Evolutionary conservation across 306 rosid species (phyloP).

Genomic region (Prinsepia uniflora): DNA sequence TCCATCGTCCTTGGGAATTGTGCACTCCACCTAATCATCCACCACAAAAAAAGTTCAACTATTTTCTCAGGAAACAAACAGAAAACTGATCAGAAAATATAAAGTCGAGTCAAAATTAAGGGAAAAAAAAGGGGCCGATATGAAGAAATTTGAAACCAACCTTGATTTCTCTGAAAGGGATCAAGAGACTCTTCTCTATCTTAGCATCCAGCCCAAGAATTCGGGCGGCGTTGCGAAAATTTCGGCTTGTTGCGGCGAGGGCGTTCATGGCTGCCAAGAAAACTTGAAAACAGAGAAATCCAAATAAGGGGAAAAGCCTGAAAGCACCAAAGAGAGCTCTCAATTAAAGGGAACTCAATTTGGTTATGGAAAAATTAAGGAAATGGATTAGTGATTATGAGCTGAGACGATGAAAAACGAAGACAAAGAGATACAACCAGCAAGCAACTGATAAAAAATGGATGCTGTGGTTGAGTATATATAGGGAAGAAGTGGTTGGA

Average conservation of each 20-base stretch:
- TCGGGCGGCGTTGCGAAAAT: slow-evolving; percentile 44
- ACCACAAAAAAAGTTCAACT: slow-evolving; percentile 1
- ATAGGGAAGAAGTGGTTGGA: neutral
- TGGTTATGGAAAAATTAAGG: neutral
- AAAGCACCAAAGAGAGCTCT: neutral
- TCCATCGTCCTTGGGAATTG: slow-evolving; percentile 72
- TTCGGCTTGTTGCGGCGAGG: slow-evolving; percentile 62
- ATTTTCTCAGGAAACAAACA: slow-evolving; percentile 21
- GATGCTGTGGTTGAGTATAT: neutral
- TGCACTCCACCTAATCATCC: slow-evolving; percentile 55
- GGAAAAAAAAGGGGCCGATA: neutral
- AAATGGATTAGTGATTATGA: too few species aligned
- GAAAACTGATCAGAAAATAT: neutral
- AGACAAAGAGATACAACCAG: slow-evolving; percentile 1
- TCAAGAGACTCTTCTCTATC: slow-evolving; percentile 55
- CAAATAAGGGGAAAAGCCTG: neutral
- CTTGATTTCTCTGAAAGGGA: slow-evolving; percentile 66
- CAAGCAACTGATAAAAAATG: neutral
- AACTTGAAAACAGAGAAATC: neutral
- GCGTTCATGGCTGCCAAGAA: slow-evolving; percentile 48
- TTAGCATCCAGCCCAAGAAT: slow-evolving; percentile 61
- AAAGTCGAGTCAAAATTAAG: neutral
- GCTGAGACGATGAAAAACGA: neutral
- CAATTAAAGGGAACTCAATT: neutral
- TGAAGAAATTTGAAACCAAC: slow-evolving; percentile 11